Base-by-base conservation (phyloP, 345 rosid species). In the Turnera subulata region DNA sequence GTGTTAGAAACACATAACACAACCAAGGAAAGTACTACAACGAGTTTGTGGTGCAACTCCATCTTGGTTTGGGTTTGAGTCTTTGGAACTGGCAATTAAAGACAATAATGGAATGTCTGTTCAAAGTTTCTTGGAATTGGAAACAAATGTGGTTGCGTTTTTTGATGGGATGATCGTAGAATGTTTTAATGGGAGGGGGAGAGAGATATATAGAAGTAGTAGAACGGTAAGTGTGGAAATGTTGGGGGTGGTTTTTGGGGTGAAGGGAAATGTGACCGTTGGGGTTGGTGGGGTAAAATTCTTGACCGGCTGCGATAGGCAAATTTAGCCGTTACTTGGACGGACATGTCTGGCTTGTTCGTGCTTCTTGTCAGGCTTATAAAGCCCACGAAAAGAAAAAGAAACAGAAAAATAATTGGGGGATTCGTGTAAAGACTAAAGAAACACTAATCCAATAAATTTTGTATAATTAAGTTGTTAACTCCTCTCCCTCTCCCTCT, bases 241-340 rank as follows among this genome's bases (percentile, higher is more conserved):
- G 39, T 10, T 9, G 21, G 11, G 20, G 24, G 23, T 21, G 59
- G 58, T 53, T 16, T 20, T 7, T 11, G n/a, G 16, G 5, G 7
- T 6, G 63, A 43, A 38, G 53, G 52, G n/a, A 59, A 62, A 75
- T 62, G 55, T 67, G 82, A 73, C 86, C 89, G 89, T 87, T 82
- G 72, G 65, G 43, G 15, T 4, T 6, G 40, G 59, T 25, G 54
- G 68, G 59, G 73, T 29, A 29, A n/a, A n/a, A 29, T 29, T 29
- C 8, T 29, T 29, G 35, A 29, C 5, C 8, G 35, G 35, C 35
- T 29, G 35, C 35, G 35, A 29, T 29, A 29, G 35, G 35, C 8
- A 29, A 29, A 29, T 4, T n/a, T 29, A 29, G 35, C 35, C 35
- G 35, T 29, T 29, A 29, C 35, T 29, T 29, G 35, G 35, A 29